Evolutionary conservation across 2,329 filamentous ascomycete species (phyloP), one percentile per base, ranked within the genome.

Genomic region (Aspergillus unguis): DNA sequence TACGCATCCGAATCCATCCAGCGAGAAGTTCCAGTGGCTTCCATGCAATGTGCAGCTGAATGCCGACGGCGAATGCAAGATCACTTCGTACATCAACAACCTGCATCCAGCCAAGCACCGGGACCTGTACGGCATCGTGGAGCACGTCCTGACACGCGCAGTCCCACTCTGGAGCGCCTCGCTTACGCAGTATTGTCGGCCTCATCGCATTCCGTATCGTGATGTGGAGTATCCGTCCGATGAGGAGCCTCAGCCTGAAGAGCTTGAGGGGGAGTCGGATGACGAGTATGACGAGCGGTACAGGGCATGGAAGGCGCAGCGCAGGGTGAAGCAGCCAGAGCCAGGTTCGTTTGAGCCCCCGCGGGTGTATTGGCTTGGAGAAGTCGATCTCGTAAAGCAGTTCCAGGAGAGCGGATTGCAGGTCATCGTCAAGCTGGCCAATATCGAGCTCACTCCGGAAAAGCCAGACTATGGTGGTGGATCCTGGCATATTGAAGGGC

Each of bases 381-480:
- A 17, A 17, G 10, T 37, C 11, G 6, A 43, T 2, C 38, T 49
- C 2, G 2, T 4, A 0, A 9, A 35, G 8, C 6, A 36, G n/a
- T 49, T 36, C 31, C 38, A 11, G 11, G 31, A 49, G 9, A 63
- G 71, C 1, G 76, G 77, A 1, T 47, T 68, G 7, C 64, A 68
- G 31, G 50, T 68, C 33, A 85, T 87, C 33, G 79, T 87, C 44
- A 87, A 87, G 62, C 74, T 87, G 59, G 80, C 82, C 1, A 80
- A 77, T 41, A 83, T 86, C 50, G 75, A 85, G 44, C 72, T 86
- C 0, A 82, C 78, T 0, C 84, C 84, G 0, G 78, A 81, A 28
- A 79, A 80, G 7, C 80, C 84, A 0, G 62, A 66, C 0, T 87
- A 85, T 55, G 67, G 67, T 0, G 80, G 79, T 5, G 67, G 65